Evolutionary conservation across 2,329 filamentous ascomycete species (phyloP).

Genomic region (Penicillium hesseltinei): DNA sequence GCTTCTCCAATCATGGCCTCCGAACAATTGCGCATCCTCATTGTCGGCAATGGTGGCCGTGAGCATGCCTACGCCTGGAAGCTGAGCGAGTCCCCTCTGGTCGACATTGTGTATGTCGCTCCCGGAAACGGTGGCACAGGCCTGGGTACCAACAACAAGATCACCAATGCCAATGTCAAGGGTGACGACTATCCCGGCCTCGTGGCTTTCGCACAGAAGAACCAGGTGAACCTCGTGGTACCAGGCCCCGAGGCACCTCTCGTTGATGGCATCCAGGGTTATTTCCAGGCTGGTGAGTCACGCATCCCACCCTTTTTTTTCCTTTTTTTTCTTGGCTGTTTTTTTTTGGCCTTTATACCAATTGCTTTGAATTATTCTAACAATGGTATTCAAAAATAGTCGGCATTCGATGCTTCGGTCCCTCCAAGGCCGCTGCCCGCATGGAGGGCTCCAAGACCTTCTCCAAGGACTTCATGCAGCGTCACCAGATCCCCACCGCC

Average conservation of each 20-base stretch:
- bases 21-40: slow-evolving; percentile 66
- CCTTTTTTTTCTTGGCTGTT: not conserved
- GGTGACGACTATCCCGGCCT: slow-evolving; percentile 76
- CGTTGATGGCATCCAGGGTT: slow-evolving; percentile 82
- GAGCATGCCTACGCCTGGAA: slow-evolving; percentile 97
- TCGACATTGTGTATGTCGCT: slow-evolving; percentile 68
- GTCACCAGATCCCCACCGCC: slow-evolving; percentile 84
- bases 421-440: slow-evolving; percentile 75
- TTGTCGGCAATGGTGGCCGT: slow-evolving; percentile 89
- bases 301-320: not conserved
- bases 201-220: slow-evolving; percentile 69
- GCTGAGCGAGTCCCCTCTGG: slow-evolving; percentile 74
- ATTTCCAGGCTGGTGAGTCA: slow-evolving; percentile 62
- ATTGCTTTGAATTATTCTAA: slow-evolving; percentile 6
- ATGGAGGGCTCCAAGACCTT: slow-evolving; percentile 98
- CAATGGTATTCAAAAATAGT: slow-evolving; percentile 38
- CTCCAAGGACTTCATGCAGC: slow-evolving; percentile 96
- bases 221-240: slow-evolving; percentile 76
- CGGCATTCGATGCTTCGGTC: slow-evolving; percentile 81
- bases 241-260: slow-evolving; percentile 93
- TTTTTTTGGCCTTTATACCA: not conserved
- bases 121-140: slow-evolving; percentile 87
- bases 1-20: slow-evolving; percentile 37
- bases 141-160: slow-evolving; percentile 55
- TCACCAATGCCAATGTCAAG: slow-evolving; percentile 70